Evolutionary conservation across 2,329 filamentous ascomycete species (phyloP).

Genomic region (Trichoderma afroharzianum): DNA sequence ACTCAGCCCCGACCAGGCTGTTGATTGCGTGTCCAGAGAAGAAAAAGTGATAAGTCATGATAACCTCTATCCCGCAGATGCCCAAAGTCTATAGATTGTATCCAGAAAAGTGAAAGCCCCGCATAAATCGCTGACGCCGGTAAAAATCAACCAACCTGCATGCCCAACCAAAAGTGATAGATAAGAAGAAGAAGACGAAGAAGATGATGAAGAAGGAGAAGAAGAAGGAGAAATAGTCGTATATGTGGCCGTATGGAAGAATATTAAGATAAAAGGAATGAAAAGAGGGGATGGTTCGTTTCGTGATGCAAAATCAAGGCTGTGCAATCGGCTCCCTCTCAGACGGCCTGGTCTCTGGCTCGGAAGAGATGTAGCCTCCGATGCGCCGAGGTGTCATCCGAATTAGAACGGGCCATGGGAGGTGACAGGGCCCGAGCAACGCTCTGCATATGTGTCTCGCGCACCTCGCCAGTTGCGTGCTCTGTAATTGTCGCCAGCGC

Average conservation of each 20-base stretch:
- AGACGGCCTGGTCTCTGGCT: conserved; percentile 34
- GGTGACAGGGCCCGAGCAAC: background rate
- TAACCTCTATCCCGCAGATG: background rate
- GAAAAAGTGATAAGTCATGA: background rate
- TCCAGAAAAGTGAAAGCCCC: background rate
- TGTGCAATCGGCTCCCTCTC: background rate
- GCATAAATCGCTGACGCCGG: background rate
- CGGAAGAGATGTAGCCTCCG: conserved; percentile 36
- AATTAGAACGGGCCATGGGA: background rate
- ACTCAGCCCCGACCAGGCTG: background rate
- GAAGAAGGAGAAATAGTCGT: background rate
- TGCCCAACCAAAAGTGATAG: background rate
- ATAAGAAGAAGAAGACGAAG: background rate
- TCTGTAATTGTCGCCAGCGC: conserved; percentile 33
- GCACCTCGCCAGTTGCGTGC: conserved; percentile 25
- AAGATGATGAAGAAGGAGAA: background rate
- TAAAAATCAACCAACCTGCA: background rate
- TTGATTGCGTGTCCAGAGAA: background rate
- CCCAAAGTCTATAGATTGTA: conserved; percentile 14
- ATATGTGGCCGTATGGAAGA: background rate
- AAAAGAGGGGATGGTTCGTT: background rate
- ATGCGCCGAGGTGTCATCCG: conserved; percentile 14
- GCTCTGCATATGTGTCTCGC: conserved; percentile 19
- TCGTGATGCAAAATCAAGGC: background rate
- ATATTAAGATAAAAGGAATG: background rate